Percentiles rank a stretch among this genome's conserved stretches.
These are phyloP conservation scores for Thalassiosira exigua DNA, from an alignment of 352 stramenopile genomes.

Conservation along the genomic window DNA sequence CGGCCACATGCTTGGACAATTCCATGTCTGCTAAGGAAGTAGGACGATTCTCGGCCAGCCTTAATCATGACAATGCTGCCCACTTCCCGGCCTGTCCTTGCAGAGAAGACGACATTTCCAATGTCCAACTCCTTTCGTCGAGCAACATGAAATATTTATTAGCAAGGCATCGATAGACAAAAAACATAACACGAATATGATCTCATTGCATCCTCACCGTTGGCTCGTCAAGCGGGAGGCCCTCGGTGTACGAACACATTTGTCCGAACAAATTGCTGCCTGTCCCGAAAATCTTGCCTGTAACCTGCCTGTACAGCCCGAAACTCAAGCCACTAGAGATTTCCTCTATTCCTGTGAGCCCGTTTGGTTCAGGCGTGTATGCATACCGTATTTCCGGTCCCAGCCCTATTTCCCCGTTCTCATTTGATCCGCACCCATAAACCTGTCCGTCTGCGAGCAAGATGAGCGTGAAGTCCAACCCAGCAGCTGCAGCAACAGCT, in stretches of 20 bases:
- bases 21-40: constrained; percentile 32
- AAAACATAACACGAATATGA: too few species aligned
- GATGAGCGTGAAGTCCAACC: constrained; percentile 48
- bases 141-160: too few species aligned
- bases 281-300: constrained; percentile 28
- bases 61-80: constrained; percentile 21
- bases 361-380: constrained; percentile 10
- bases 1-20: constrained; percentile 27
- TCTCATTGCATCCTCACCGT: constrained; percentile 17
- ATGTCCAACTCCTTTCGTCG: too few species aligned
- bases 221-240: constrained; percentile 20
- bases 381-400: constrained; percentile 2
- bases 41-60: constrained; percentile 35
- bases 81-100: not conserved
- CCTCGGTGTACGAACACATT: constrained; percentile 30
- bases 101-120: too few species aligned
- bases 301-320: not conserved
- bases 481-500: constrained; percentile 23
- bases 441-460: constrained; percentile 33
- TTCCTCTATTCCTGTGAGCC: constrained; percentile 23
- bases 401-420: constrained; percentile 46
- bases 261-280: constrained; percentile 46
- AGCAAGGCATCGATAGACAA: too few species aligned
- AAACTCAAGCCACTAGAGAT: not conserved
- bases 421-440: constrained; percentile 50